Evolutionary conservation across 2,329 filamentous ascomycete genomes (phyloP).

Genomic region (Coniochaeta prunicola): DNA sequence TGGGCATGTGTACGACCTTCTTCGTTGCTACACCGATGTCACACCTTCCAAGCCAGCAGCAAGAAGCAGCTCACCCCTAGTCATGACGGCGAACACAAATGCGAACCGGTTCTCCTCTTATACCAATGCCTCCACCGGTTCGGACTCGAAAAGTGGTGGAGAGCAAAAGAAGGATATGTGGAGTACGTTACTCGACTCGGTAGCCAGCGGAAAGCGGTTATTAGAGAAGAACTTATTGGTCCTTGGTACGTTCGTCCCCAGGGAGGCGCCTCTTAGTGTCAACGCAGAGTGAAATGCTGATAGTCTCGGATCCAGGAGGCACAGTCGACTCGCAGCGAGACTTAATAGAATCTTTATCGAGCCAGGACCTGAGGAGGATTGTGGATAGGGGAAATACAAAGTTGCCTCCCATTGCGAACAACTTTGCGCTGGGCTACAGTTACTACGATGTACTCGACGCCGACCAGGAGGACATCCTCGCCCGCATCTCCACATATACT

Average conservation of each 20-base stretch:
- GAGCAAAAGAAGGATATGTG: conserved; percentile 83
- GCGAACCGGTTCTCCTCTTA: conserved; percentile 52
- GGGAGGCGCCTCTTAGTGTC: background rate
- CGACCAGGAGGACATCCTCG: conserved; percentile 89
- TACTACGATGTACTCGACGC: conserved; percentile 92
- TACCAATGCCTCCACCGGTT: conserved; percentile 45
- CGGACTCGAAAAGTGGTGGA: conserved; percentile 50
- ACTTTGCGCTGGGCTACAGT: conserved; percentile 87
- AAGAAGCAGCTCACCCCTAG: background rate
- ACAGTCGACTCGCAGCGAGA: conserved; percentile 77
- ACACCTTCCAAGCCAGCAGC: background rate
- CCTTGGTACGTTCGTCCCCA: conserved; percentile 50
- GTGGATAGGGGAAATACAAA: conserved; percentile 49
- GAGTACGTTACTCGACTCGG: conserved; percentile 86
- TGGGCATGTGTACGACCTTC: background rate
- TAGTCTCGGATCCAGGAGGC: conserved; percentile 49
- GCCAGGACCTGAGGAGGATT: conserved; percentile 43
- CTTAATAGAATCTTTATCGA: conserved; percentile 63
- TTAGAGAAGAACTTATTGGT: conserved; percentile 89
- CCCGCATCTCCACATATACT: conserved; percentile 81
- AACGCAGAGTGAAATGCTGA: conserved; percentile 18
- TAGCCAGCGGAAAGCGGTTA: conserved; percentile 81
- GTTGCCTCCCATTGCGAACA: conserved; percentile 77
- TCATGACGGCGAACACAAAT: conserved; percentile 23
- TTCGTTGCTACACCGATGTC: background rate